Conservation (phyloP, 805 yeast genomes). For the Candida vaughaniae region DNA sequence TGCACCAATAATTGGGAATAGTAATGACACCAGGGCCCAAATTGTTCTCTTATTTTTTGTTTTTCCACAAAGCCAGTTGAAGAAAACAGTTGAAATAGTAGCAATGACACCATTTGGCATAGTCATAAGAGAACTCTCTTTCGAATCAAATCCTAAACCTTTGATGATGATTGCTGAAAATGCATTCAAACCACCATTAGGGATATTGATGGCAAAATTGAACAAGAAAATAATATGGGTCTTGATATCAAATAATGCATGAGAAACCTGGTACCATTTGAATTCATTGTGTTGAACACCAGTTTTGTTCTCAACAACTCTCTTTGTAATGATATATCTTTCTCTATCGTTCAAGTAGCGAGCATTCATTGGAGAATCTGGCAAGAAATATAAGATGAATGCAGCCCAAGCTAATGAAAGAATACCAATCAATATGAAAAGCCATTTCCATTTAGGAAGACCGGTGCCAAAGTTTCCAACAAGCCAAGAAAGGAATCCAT, state of each 20-base stretch:
- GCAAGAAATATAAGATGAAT: slow-evolving; percentile 20
- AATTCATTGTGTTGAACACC: slow-evolving; percentile 18
- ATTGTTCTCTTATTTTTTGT: slow-evolving; percentile 17
- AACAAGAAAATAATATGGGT: slow-evolving; percentile 21
- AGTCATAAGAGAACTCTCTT: slow-evolving; percentile 22
- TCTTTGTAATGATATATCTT: slow-evolving; percentile 14
- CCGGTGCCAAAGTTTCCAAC: slow-evolving; percentile 17
- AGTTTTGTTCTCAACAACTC: slow-evolving; percentile 15
- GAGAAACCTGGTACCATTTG: slow-evolving; percentile 20
- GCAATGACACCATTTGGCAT: slow-evolving; percentile 32
- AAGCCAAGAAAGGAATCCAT: slow-evolving; percentile 22
- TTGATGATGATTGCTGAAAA: slow-evolving; percentile 29
- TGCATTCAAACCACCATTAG: slow-evolving; percentile 30
- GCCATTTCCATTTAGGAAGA: slow-evolving; percentile 20
- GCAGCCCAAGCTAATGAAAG: slow-evolving; percentile 20
- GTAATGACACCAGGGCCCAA: slow-evolving; percentile 10
- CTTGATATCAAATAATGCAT: slow-evolving; percentile 19
- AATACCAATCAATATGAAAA: slow-evolving; percentile 23
- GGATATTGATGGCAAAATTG: slow-evolving; percentile 25
- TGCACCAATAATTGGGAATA: slow-evolving; percentile 22
- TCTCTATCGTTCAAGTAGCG: slow-evolving; percentile 17
- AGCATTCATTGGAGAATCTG: slow-evolving; percentile 19
- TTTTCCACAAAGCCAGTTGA: slow-evolving; percentile 32
- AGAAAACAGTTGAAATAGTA: slow-evolving; percentile 24
- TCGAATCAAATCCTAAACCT: slow-evolving; percentile 22